Conservation (phyloP, 768 basidiomycete species). For the Inosperma sp. region DNA sequence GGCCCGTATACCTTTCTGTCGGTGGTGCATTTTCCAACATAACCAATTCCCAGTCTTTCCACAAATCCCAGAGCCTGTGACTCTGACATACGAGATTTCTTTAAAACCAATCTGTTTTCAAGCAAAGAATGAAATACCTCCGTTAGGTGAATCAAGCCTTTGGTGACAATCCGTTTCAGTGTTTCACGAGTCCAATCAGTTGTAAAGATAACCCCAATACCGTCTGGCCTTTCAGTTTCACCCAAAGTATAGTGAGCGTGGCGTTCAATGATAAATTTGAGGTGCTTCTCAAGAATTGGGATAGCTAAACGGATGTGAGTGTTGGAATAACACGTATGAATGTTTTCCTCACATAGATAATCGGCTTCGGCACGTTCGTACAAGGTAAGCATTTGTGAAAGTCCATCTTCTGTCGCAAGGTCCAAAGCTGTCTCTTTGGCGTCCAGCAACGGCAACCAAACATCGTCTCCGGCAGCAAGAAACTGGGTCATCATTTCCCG, state of each 20-base stretch:
- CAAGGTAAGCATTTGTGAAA: constrained; percentile 52
- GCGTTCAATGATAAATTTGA: constrained; percentile 51
- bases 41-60: constrained; percentile 72
- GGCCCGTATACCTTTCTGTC: constrained; percentile 40
- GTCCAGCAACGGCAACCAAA: constrained; percentile 70
- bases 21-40: constrained; percentile 46
- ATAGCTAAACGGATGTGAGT: constrained; percentile 49
- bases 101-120: neutral
- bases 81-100: constrained; percentile 42
- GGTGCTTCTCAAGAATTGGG: constrained; percentile 62
- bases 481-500: constrained; percentile 62
- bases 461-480: constrained; percentile 60
- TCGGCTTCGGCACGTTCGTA: constrained; percentile 68
- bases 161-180: constrained; percentile 48
- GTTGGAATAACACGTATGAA: constrained; percentile 4
- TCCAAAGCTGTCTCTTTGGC: constrained; percentile 47
- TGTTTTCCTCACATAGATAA: constrained; percentile 64
- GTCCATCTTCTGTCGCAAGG: constrained; percentile 47
- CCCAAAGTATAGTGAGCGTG: constrained; percentile 36
- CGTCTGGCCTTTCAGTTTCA: constrained; percentile 43
- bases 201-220: constrained; percentile 56
- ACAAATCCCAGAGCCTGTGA: constrained; percentile 63
- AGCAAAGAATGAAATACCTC: constrained; percentile 39
- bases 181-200: constrained; percentile 56
- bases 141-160: constrained; percentile 58